These are phyloP conservation scores for Ganoderma sinense DNA, from an alignment of 1,284 basidiomycete species.

Conservation along the genomic window DNA sequence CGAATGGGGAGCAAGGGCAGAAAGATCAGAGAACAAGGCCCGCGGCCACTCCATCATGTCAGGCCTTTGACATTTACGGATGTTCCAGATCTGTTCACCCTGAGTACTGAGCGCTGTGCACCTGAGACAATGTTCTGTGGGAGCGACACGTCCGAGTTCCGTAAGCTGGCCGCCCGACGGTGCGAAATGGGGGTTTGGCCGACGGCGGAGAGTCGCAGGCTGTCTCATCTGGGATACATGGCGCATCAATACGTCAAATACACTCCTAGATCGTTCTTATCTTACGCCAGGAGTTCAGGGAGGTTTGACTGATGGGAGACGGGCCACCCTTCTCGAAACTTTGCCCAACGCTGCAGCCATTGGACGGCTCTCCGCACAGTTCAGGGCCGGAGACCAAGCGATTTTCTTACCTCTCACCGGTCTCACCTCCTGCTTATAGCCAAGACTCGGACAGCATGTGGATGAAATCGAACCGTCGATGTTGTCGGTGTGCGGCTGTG, in stretches of 20 bases:
- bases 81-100: not conserved
- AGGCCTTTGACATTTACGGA: not conserved
- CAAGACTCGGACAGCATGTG: not conserved
- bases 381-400: not conserved
- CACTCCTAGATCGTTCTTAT: not conserved
- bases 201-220: not conserved
- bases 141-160: not conserved
- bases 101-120: not conserved
- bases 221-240: not conserved
- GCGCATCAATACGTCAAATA: not conserved
- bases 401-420: not conserved
- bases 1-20: not conserved
- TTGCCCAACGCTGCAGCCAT: not conserved
- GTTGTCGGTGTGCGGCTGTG: not conserved
- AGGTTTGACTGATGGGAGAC: conserved; percentile 1
- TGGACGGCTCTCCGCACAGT: not conserved
- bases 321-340: not conserved
- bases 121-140: not conserved
- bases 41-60: not conserved
- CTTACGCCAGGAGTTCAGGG: not conserved
- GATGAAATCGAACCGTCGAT: not conserved
- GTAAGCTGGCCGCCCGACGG: not conserved
- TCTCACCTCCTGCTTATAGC: not conserved
- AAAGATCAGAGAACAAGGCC: not conserved
- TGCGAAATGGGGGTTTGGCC: not conserved